These are phyloP conservation scores for Jacaranda copaia DNA, from an alignment of 257 asterid genomes.

Conservation along the genomic window DNA sequence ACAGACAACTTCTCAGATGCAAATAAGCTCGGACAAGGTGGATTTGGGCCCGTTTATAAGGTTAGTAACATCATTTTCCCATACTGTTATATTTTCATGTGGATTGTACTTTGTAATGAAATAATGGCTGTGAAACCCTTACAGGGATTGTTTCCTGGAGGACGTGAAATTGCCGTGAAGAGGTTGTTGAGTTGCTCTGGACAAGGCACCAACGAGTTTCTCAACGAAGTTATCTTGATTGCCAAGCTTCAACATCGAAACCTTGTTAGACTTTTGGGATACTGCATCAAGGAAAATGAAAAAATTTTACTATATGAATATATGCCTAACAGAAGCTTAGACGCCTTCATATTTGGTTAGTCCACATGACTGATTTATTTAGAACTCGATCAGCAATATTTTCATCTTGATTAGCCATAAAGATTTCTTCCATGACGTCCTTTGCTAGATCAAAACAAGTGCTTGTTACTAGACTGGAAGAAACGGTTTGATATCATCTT, in stretches of 20 bases:
- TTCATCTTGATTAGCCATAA: neutral
- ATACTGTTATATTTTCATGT: neutral
- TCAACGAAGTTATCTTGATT: slow-evolving; percentile 51
- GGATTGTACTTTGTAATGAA: neutral
- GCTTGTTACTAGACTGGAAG: slow-evolving; percentile 45
- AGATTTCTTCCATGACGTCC: neutral
- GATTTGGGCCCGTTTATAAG: slow-evolving; percentile 76
- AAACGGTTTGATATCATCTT: slow-evolving; percentile 43
- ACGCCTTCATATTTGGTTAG: slow-evolving; percentile 54
- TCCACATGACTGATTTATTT: neutral
- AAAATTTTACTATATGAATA: slow-evolving; percentile 52
- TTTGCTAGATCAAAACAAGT: slow-evolving; percentile 35
- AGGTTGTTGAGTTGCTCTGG: slow-evolving; percentile 46
- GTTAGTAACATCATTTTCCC: slow-evolving; percentile 19
- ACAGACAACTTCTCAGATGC: slow-evolving; percentile 57
- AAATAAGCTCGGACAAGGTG: slow-evolving; percentile 71
- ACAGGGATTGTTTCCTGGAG: slow-evolving; percentile 53
- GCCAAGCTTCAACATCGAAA: slow-evolving; percentile 60
- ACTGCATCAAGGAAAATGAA: slow-evolving; percentile 48
- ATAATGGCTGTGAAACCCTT: neutral
- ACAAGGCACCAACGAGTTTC: slow-evolving; percentile 57
- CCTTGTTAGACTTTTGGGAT: slow-evolving; percentile 56
- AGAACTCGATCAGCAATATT: neutral
- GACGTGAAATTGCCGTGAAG: slow-evolving; percentile 54
- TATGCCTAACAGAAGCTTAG: slow-evolving; percentile 59